These are phyloP conservation scores for Xylariaceae sp. DNA, from an alignment of 2,329 filamentous ascomycete genomes.

Conservation along the genomic window DNA sequence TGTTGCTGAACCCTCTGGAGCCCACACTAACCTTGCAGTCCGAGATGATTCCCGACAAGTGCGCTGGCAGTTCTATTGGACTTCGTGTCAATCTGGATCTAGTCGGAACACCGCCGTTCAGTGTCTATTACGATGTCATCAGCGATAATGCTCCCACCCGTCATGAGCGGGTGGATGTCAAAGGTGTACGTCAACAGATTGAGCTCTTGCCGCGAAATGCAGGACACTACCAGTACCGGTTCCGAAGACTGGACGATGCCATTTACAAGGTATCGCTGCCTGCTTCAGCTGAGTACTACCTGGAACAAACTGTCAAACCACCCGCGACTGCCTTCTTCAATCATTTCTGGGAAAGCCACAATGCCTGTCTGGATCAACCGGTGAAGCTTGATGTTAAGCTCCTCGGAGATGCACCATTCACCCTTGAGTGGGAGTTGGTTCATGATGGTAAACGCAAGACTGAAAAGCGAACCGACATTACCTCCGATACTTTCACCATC, in stretches of 20 bases:
- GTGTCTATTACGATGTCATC: constrained; percentile 71
- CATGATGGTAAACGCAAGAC: constrained; percentile 82
- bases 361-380: constrained; percentile 78
- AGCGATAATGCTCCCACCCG: constrained; percentile 53
- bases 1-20: constrained; percentile 86
- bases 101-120: constrained; percentile 87
- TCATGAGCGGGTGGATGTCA: constrained; percentile 53
- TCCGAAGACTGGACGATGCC: constrained; percentile 74
- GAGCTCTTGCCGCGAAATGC: constrained; percentile 78
- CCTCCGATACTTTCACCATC: constrained; percentile 62
- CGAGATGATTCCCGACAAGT: constrained; percentile 89
- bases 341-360: constrained; percentile 49
- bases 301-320: constrained; percentile 91
- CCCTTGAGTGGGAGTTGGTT: constrained; percentile 85
- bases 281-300: constrained; percentile 28
- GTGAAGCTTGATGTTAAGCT: constrained; percentile 72
- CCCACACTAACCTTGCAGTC: constrained; percentile 70
- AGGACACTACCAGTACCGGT: constrained; percentile 82
- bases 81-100: constrained; percentile 85
- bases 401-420: constrained; percentile 81
- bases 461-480: constrained; percentile 60
- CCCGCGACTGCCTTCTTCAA: constrained; percentile 76
- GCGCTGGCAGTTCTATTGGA: constrained; percentile 88
- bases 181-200: constrained; percentile 76
- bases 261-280: constrained; percentile 63